Base-by-base conservation (phyloP, 1,284 basidiomycete species). In the Rhodotorula sp. region DNA sequence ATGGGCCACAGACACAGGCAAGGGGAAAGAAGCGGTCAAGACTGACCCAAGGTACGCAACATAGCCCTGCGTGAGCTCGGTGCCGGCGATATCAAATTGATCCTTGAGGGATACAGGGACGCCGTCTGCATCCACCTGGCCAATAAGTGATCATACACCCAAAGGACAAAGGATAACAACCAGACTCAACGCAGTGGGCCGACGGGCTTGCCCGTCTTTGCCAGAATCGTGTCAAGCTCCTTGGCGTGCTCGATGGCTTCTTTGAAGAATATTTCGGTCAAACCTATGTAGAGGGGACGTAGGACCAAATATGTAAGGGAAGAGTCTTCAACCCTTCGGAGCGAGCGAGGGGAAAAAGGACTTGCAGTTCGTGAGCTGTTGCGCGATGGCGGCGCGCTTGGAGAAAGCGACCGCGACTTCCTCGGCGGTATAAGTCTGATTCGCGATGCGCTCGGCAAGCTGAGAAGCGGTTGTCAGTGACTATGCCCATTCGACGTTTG, bases 191-290 rank as follows among this genome's bases (percentile, higher is more conserved):
- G 84, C 4, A 85, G 79, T 1, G 83, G 82, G 0, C 84, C 84
- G 0, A 80, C 71, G 12, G 80, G 74, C 55, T 78, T 78, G 4
- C 81, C 81, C 3, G 80, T 85, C 64, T 77, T 78, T 63, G 82
- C 82, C 33, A 88, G 78, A 74, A 86, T 80, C 3, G 82, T 83
- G 74, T 90, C 89, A 6, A 89, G 82, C 76, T 85, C 82, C 54
- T 78, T 80, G 6, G 89, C 89, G 26, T 85, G 81, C 45, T 80
- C 80, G 17, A 89, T 79, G 0, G 86, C 88, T 29, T 84, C 84
- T 0, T 87, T 62, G 26, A 71, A 61, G 62, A 64, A 68, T 48
- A 71, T 66, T n/a, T 66, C 68, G 30, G 67, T 68, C 20, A 68
- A 24, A 57, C 67, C 56, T 65, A 22, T 22, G 4, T 2, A 0